Evolutionary conservation across 1,284 basidiomycete species (phyloP).

Genomic region (Gymnopus androsaceus): DNA sequence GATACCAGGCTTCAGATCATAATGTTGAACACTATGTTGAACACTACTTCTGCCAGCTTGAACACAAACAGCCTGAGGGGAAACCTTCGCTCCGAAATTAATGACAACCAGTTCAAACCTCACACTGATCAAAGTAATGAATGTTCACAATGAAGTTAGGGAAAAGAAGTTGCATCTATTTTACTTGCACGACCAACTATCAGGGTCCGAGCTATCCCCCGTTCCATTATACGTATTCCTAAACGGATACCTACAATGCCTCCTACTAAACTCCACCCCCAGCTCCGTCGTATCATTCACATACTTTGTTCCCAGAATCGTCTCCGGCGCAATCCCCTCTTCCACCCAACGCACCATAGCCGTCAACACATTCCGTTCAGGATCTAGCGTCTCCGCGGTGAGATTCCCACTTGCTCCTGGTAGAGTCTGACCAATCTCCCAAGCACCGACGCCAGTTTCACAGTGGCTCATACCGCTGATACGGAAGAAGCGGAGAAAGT

Average conservation of each 20-base stretch:
- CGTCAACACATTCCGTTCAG: conserved; percentile 16
- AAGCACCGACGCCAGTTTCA: conserved; percentile 16
- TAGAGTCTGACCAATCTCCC: conserved; percentile 14
- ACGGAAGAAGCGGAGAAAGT: conserved; percentile 19
- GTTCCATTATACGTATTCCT: conserved; percentile 17
- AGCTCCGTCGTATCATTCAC: conserved; percentile 10
- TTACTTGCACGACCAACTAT: conserved; percentile 12
- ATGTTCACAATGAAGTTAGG: no score
- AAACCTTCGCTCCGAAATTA: no score
- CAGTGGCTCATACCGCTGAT: conserved; percentile 22
- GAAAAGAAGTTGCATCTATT: background rate
- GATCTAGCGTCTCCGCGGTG: background rate
- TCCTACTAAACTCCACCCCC: conserved; percentile 10
- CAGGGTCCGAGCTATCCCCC: conserved; percentile 2
- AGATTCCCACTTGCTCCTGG: background rate
- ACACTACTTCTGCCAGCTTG: no score
- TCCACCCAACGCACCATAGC: conserved; percentile 21
- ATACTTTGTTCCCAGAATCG: conserved; percentile 15
- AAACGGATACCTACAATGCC: conserved; percentile 19
- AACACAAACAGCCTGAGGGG: no score
- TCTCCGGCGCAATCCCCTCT: conserved; percentile 18
- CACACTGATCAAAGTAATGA: no score
- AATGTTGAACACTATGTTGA: no score
- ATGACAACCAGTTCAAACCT: no score
- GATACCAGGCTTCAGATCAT: no score